Percentiles rank a stretch among this genome's conserved stretches.
These are phyloP conservation scores for Colletotrichum salicis DNA, from an alignment of 2,329 filamentous ascomycete genomes.

Conservation along the genomic window DNA sequence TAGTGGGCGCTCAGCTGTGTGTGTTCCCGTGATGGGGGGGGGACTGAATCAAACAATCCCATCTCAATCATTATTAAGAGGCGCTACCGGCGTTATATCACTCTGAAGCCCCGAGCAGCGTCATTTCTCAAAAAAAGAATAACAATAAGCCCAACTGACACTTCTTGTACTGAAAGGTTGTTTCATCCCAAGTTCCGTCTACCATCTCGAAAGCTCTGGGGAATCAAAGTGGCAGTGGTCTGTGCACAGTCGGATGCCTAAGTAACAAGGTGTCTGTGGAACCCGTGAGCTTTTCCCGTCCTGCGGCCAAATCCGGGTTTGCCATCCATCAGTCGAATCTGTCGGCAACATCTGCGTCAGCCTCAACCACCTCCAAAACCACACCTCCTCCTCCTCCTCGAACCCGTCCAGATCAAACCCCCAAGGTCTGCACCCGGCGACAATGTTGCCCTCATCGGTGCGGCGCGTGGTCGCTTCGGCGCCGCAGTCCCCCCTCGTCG, in stretches of 20 bases:
- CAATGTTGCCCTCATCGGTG: constrained; percentile 64
- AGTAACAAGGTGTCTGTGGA: constrained; percentile 32
- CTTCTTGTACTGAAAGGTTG: background rate
- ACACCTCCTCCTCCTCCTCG: background rate
- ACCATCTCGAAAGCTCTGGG: background rate
- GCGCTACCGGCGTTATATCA: background rate
- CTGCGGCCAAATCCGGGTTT: constrained; percentile 50
- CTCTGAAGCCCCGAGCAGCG: background rate
- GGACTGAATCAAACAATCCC: background rate
- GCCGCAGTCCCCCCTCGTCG: constrained; percentile 57
- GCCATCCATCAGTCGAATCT: constrained; percentile 43
- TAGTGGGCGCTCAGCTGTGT: constrained; percentile 12
- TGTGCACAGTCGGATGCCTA: constrained; percentile 26
- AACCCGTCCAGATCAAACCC: constrained; percentile 6
- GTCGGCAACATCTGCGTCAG: constrained; percentile 41
- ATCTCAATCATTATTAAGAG: background rate
- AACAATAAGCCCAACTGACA: background rate
- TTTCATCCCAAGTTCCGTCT: constrained; percentile 17
- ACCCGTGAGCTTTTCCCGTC: constrained; percentile 47
- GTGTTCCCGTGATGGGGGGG: constrained; percentile 9
- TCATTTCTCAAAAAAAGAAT: background rate
- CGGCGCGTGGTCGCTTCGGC: constrained; percentile 63
- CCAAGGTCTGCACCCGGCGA: constrained; percentile 39
- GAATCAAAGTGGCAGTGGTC: constrained; percentile 7
- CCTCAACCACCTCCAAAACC: constrained; percentile 7